These are phyloP conservation scores for Dispira parvispora DNA, from an alignment of 192 early-diverging fungal genomes.

Conservation along the genomic window DNA sequence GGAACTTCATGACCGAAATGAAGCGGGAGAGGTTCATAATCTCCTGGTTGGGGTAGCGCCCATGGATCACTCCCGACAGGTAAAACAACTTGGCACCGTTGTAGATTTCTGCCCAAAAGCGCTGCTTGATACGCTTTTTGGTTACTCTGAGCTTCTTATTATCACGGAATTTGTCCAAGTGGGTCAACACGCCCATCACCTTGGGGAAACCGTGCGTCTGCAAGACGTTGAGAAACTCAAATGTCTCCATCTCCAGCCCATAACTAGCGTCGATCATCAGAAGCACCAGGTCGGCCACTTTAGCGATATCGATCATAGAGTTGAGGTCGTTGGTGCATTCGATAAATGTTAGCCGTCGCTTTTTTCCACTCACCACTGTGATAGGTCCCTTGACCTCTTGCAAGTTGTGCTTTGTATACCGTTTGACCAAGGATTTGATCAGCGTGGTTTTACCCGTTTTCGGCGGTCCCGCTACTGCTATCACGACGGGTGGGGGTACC, in stretches of 20 bases:
- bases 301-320: conserved; percentile 93
- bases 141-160: conserved; percentile 74
- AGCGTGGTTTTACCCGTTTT: conserved; percentile 93
- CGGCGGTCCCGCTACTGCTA: conserved; percentile 92
- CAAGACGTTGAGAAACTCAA: conserved; percentile 94
- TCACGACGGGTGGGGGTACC: conserved; percentile 78
- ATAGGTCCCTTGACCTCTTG: conserved; percentile 87
- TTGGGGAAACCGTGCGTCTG: conserved; percentile 96
- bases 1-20: conserved; percentile 97
- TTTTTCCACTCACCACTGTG: conserved; percentile 91
- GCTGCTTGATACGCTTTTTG: conserved; percentile 90
- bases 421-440: conserved; percentile 87
- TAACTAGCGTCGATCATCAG: conserved; percentile 92
- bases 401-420: conserved; percentile 88
- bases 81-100: conserved; percentile 98
- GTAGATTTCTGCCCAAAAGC: conserved; percentile 99
- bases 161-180: conserved; percentile 89
- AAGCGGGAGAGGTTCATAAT: conserved; percentile 89
- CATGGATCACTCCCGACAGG: conserved; percentile 89
- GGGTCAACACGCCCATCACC: conserved; percentile 95
- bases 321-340: conserved; percentile 96
- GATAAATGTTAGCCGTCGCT: conserved; percentile 89
- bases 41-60: conserved; percentile 83
- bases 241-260: conserved; percentile 99
- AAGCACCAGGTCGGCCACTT: conserved; percentile 90